Evolutionary conservation across 2,329 filamentous ascomycete species (phyloP), one percentile per base, ranked within the genome.

Genomic region (Trichophyton schoenleinii): DNA sequence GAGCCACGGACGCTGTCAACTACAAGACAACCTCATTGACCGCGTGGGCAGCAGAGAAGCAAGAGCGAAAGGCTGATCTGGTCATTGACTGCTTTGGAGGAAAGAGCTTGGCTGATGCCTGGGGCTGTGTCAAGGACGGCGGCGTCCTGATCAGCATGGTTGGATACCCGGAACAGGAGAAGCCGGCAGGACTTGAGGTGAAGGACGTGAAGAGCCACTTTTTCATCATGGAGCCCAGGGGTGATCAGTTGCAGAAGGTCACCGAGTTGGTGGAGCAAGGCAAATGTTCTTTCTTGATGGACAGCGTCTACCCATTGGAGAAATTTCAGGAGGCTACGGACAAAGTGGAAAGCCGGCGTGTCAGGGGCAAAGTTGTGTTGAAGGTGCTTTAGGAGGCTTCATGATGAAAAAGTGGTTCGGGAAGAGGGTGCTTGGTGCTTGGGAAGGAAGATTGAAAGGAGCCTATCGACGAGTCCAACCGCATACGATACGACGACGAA

Each of bases 81-180:
- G 73, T 79, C 11, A 62, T 80, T 60, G 78, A 80, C 66, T 75
- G 71, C 57, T 69, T 77, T 42, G 78, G 79, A 6, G 70, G 75
- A 9, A 68, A 69, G 61, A 70, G 73, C 2, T 66, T 78, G 7
- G 67, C 67, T n/a, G 75, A 77, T 66, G 72, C 74, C 0, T 79
- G 77, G 78, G 75, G 70, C 64, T 67, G 66, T 58, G 70, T 75
- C 1, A 74, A 72, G 61, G 69, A 73, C 31, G 67, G 65, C 2
- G 75, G 76, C 0, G 67, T 65, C 22, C 52, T 78, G 20, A 64
- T 78, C 25, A 76, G 74, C 66, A 76, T 78, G 60, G 71, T 69
- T 15, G 71, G 74, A 61, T 71, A 74, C 0, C 72, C 74, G 1
- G 67, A 69, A 59, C 63, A 67, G 58, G 58, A 48, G 62, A 71